These are phyloP conservation scores for Teratosphaeria destructans DNA, from an alignment of 2,329 filamentous ascomycete genomes.

Conservation along the genomic window DNA sequence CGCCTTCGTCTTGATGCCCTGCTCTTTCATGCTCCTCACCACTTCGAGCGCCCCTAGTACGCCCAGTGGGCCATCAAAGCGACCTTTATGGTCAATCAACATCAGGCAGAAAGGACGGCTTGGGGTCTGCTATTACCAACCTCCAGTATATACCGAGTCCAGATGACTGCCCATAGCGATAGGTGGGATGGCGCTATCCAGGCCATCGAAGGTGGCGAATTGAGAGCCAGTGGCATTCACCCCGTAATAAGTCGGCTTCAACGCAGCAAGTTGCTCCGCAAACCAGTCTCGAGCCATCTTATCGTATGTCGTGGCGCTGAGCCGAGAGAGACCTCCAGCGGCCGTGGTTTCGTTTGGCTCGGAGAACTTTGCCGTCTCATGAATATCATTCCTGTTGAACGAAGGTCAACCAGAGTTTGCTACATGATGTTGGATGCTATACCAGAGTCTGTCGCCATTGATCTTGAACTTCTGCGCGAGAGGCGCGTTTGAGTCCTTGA, in stretches of 20 bases:
- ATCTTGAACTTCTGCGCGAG: background rate
- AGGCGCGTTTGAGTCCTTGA: background rate
- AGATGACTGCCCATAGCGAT: conserved; percentile 16
- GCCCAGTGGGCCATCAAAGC: conserved; percentile 7
- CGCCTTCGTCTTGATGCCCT: conserved; percentile 14
- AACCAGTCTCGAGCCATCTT: conserved; percentile 18
- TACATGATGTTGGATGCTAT: background rate
- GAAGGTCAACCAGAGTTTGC: background rate
- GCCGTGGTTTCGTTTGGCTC: conserved; percentile 1
- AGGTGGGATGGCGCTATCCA: conserved; percentile 15
- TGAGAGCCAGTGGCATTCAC: conserved; percentile 15
- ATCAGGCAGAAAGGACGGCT: conserved; percentile 7
- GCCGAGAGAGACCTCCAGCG: conserved; percentile 8
- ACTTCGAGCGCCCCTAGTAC: conserved; percentile 25
- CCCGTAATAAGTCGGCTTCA: conserved; percentile 7
- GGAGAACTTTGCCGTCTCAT: conserved; percentile 12
- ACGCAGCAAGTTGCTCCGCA: conserved; percentile 7
- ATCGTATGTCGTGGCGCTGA: conserved; percentile 13
- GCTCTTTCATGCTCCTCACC: conserved; percentile 27
- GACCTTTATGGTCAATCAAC: background rate
- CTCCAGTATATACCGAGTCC: conserved; percentile 18
- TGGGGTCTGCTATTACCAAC: conserved; percentile 12
- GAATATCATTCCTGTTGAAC: conserved; percentile 4
- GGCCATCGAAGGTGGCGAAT: conserved; percentile 12
- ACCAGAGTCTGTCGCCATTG: background rate